Conservation (phyloP, 106 monocot genomes). For the Xerophyta viscosa region DNA sequence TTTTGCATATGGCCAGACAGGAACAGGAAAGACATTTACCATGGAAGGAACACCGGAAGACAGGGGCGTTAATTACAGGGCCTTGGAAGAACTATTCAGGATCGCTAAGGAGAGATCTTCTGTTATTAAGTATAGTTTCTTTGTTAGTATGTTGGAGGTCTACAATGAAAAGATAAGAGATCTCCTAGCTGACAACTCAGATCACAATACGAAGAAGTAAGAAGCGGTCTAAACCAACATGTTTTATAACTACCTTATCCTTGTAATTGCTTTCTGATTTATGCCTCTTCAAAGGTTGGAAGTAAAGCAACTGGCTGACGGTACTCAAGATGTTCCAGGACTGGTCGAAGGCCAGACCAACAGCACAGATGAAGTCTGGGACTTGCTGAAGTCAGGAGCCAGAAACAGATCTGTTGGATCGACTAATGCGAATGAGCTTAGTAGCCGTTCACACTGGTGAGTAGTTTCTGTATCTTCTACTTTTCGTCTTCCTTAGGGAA, state of each 20-base stretch:
- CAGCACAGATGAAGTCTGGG: conserved; percentile 66
- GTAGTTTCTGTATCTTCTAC: too few relatives aligned
- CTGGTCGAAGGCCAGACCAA: conserved; percentile 50
- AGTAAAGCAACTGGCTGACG: conserved; percentile 76
- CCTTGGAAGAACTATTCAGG: conserved; percentile 79
- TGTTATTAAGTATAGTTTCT: conserved; percentile 45
- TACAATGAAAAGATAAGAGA: conserved; percentile 94
- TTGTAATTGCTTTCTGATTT: not conserved
- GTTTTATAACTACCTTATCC: not conserved
- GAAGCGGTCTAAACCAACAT: conserved; percentile 1
- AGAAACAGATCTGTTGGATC: conserved; percentile 85
- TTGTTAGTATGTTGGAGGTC: conserved; percentile 86
- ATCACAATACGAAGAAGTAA: conserved; percentile 52
- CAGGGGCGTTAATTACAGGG: conserved; percentile 85
- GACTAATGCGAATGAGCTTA: conserved; percentile 87
- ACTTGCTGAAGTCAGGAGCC: conserved; percentile 54
- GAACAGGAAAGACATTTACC: conserved; percentile 95
- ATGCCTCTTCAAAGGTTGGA: conserved; percentile 58
- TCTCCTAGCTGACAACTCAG: conserved; percentile 53
- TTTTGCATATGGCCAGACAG: conserved; percentile 96
- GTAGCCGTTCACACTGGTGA: conserved; percentile 95
- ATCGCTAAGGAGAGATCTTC: conserved; percentile 34
- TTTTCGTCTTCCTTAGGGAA: too few relatives aligned
- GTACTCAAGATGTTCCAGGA: conserved; percentile 86
- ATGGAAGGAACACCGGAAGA: conserved; percentile 92